Evolutionary conservation across 331 rosid species (phyloP), one percentile per base, ranked within the genome.

Genomic region (Phaseolus coccineus): DNA sequence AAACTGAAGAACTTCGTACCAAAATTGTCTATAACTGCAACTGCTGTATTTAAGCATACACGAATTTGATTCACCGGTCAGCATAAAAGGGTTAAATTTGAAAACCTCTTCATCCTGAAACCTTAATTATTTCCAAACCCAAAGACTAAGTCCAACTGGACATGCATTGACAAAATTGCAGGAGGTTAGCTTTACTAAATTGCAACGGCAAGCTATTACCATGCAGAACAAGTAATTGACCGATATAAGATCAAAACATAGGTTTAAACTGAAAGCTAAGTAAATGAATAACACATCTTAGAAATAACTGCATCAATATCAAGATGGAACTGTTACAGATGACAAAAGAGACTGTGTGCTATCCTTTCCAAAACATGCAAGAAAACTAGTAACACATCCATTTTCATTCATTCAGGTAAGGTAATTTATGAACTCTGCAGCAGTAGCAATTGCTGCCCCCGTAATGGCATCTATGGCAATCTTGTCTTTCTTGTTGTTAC

Each of bases 391-490:
- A 46, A 83, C 52, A 48, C 59, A 78, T 69, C 47, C 37, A 63
- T 33, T 44, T 30, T 25, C 15, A 62, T 82, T 57, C 13, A 59
- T 77, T 91, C 90, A 90, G 84, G 91, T 90, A 51, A 95, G 93
- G 84, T 92, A 89, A 87, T 91, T 91, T 68, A 95, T 77, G 87
- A 92, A 88, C 50, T 88, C 96, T 53, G 87, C 93, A 37, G 98
- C 97, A 27, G 98, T 92, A 8, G 98, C 97, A 87, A 95, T 73
- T 47, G 97, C 98, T 37, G 93, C 96, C 42, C 98, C 97, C 0
- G 98, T 87, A 62, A 95, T 88, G 81, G 97, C 96, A 77, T 92
- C 95, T 0, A 83, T 57, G 11, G 86, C 80, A 65, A 95, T 8
- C 69, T 78, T 91, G 77, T 95, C 96, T 79, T 19, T 79, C 81